Conservation (phyloP, 192 early-diverging fungal genomes). For the Irineochytrium annulatum region DNA sequence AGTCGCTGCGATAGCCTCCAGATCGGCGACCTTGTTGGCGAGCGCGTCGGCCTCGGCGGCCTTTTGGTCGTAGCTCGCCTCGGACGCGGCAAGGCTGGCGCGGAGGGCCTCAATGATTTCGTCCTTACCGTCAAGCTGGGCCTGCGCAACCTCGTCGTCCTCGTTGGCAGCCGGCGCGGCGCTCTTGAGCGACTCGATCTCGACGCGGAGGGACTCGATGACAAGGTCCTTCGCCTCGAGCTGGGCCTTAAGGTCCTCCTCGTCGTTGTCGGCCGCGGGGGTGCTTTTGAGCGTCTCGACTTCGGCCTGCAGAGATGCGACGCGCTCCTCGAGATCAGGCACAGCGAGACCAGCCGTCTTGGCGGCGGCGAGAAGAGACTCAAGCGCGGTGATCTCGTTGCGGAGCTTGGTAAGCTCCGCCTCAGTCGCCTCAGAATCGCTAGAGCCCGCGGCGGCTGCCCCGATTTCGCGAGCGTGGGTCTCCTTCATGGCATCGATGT, state of each 20-base stretch:
- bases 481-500: too few relatives aligned
- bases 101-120: not conserved
- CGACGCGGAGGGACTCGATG: not conserved
- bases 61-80: not conserved
- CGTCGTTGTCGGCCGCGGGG: not conserved
- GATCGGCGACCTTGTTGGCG: not conserved
- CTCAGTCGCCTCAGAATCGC: too few relatives aligned
- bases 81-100: not conserved
- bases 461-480: too few relatives aligned
- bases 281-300: not conserved
- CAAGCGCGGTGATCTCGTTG: too few relatives aligned
- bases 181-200: not conserved
- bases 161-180: not conserved
- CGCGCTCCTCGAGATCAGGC: not conserved
- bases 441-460: too few relatives aligned
- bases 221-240: slow-evolving; percentile 1
- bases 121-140: not conserved
- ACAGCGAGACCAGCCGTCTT: too few relatives aligned
- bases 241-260: not conserved
- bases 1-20: not conserved
- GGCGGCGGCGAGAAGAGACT: too few relatives aligned
- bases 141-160: not conserved
- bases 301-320: not conserved
- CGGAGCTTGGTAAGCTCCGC: too few relatives aligned
- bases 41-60: not conserved